Percentiles rank a stretch among this genome's conserved stretches.
Conservation (phyloP, 768 basidiomycete species). For the Daedaleopsis nitida region DNA sequence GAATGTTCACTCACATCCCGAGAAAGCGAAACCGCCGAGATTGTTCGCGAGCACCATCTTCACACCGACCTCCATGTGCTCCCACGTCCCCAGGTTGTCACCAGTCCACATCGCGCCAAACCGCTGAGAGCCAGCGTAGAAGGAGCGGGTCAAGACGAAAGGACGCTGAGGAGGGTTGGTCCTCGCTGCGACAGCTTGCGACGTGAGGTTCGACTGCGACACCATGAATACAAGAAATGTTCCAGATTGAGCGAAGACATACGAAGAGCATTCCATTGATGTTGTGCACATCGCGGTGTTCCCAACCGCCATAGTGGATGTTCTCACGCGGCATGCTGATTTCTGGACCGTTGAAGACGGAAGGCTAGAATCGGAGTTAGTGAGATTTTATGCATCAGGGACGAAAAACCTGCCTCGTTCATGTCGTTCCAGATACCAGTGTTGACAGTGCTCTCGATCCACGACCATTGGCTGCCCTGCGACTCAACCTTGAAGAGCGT, state of each 20-base stretch:
- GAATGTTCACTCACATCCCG: slow-evolving; percentile 68
- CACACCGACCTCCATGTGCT: slow-evolving; percentile 91
- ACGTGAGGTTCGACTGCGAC: slow-evolving; percentile 78
- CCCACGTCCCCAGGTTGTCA: slow-evolving; percentile 97
- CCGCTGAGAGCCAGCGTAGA: slow-evolving; percentile 94
- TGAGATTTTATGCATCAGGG: neutral
- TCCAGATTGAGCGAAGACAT: slow-evolving; percentile 30
- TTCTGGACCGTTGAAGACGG: slow-evolving; percentile 98
- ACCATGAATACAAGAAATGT: neutral
- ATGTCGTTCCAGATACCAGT: slow-evolving; percentile 99
- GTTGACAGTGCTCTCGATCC: slow-evolving; percentile 78
- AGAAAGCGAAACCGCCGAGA: slow-evolving; percentile 89
- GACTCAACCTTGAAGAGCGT: slow-evolving; percentile 70
- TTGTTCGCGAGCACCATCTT: slow-evolving; percentile 91
- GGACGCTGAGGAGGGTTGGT: slow-evolving; percentile 79
- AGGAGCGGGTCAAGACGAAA: slow-evolving; percentile 93
- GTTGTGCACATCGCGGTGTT: slow-evolving; percentile 96
- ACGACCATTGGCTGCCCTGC: slow-evolving; percentile 63
- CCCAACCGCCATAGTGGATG: slow-evolving; percentile 93
- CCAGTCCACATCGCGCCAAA: slow-evolving; percentile 99
- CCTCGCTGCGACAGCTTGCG: slow-evolving; percentile 75
- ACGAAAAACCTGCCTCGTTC: slow-evolving; percentile 77
- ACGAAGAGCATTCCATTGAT: slow-evolving; percentile 95
- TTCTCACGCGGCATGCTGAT: slow-evolving; percentile 80
- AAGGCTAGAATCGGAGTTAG: slow-evolving; percentile 56